Base-by-base conservation (phyloP, 1,139 yeast genomes). In the Debaryomyces robertsiae region DNA sequence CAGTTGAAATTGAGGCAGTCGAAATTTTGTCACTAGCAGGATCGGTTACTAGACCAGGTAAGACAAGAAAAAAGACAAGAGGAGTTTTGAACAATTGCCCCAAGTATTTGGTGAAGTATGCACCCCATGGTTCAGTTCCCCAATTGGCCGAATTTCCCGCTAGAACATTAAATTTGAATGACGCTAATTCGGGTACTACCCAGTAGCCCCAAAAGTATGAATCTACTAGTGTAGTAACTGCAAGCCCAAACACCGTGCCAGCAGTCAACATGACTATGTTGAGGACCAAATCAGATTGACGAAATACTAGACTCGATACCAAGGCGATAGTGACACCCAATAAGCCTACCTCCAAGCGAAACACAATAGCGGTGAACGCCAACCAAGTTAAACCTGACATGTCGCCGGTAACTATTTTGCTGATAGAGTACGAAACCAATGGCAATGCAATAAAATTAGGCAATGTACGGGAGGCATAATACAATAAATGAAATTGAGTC, bases 361-460 rank as follows among this genome's bases (percentile, higher is more conserved):
- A 86, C 1, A 87, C 77, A 3, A 81, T 67, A 0, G 93, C 84
- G 0, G 82, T 61, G 49, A 85, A 79, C 0, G 88, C 75, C 28
- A 88, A 60, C 55, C 86, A 60, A 0, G 76, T 60, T 31, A 89
- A 59, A 0, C 90, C 88, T 0, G 71, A 52, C 46, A 69, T 63
- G 35, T 78, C 72, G 6, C 83, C 87, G 22, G 54, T 51, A 13
- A 88, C 52, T 11, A 82, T 54, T 51, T 69, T 70, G 9, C 81
- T 66, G 32, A 84, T 50, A 0, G 86, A 83, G 40, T 65, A 54
- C 43, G 78, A 78, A 2, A 85, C 83, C 29, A 88, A 55, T 1
- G 98, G 96, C 40, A 91, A 68, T 0, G 89, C 95, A 30, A 91
- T 64, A 60, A 89, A 86, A 60, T 91, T 91, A 9, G 98, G 97